Base-by-base conservation (phyloP, 202 grass and related monocot species). In the Brachypodium distachyon region DNA sequence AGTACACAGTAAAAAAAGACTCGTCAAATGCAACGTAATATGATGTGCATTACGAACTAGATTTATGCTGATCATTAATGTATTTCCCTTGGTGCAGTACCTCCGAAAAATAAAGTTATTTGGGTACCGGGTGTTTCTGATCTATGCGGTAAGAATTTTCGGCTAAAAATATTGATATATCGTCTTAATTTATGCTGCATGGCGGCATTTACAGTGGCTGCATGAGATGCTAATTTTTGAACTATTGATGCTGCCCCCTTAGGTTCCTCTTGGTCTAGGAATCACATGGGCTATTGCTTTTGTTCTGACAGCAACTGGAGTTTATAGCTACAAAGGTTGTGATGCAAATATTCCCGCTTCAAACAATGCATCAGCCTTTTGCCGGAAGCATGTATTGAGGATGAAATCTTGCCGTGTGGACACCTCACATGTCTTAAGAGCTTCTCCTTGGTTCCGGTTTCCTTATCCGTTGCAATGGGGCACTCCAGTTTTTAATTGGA, bases 381-480 rank as follows among this genome's bases (percentile, higher is more conserved):
- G 96, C 84, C 85, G 89, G 54, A 95, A 90, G 61, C 96, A 95
- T 77, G 77, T 95, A 36, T 58, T 77, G 62, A 95, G 87, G 70
- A 95, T 94, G 96, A 95, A 85, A 71, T 85, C 88, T 66, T 99
- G 96, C 27, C 92, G 89, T 84, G 89, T 86, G 56, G 91, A 95
- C 84, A 95, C 87, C 61, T 95, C 87, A 19, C 87, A 90, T 81
- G 89, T 87, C 36, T 90, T 99, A 73, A 80, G 61, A 70, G 85
- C 87, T 88, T 91, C 92, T 26, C 96, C 96, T 37, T 99, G 96
- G 96, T 90, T 99, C 81, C 90, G 92, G 61, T 88, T 92, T 82
- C 92, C 96, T 4, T 99, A 95, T 77, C 96, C 96, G 49, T 49
- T 99, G 60, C 96, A 99, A 77, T 99, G 96, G 96, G 96, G 92